These are phyloP conservation scores for Mucor velutinosus DNA, from an alignment of 371 early-diverging fungal genomes.

Conservation along the genomic window DNA sequence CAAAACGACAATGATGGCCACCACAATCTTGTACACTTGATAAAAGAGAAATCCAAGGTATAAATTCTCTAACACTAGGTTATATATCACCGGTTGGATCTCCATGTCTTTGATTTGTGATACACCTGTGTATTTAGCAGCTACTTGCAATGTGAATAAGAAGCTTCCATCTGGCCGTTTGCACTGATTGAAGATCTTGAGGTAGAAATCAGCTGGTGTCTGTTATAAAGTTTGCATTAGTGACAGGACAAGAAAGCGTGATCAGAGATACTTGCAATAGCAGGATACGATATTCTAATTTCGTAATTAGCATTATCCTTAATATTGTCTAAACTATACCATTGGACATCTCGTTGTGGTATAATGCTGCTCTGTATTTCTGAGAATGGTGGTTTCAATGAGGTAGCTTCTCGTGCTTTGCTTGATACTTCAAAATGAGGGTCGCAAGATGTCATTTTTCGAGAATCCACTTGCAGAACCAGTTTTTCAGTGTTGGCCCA, in stretches of 20 bases:
- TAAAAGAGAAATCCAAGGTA: slow-evolving; percentile 37
- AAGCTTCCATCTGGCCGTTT: slow-evolving; percentile 1
- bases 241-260: neutral
- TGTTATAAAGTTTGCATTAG: neutral
- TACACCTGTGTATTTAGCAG: slow-evolving; percentile 39
- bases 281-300: slow-evolving; percentile 45
- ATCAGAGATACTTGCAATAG: slow-evolving; percentile 29
- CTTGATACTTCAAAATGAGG: neutral
- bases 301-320: slow-evolving; percentile 30
- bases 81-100: slow-evolving; percentile 23
- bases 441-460: neutral
- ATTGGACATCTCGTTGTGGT: slow-evolving; percentile 7
- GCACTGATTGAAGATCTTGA: slow-evolving; percentile 19
- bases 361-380: slow-evolving; percentile 16
- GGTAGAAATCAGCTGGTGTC: slow-evolving; percentile 43
- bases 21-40: slow-evolving; percentile 34
- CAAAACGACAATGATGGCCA: slow-evolving; percentile 16
- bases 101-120: slow-evolving; percentile 26
- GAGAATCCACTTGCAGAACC: slow-evolving; percentile 21
- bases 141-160: slow-evolving; percentile 14
- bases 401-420: slow-evolving; percentile 1
- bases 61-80: slow-evolving; percentile 34
- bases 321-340: slow-evolving; percentile 23
- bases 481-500: slow-evolving; percentile 49
- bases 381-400: slow-evolving; percentile 21